Evolutionary conservation across 768 basidiomycete species (phyloP), one percentile per base, ranked within the genome.

Genomic region (Tulasnella sp.): DNA sequence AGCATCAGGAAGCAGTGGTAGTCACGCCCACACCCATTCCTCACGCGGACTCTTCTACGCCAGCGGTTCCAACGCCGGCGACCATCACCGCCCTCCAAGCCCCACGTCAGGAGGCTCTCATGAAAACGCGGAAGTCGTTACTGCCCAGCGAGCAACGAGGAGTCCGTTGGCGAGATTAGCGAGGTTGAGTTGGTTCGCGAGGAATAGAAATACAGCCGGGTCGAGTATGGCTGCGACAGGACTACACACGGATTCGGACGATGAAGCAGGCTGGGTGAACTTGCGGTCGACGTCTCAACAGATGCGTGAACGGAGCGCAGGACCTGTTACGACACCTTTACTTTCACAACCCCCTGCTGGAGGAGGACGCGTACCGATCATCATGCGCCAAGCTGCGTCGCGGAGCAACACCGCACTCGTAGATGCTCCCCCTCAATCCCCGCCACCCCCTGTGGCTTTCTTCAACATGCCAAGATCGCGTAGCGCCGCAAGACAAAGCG

Each of bases 141-240:
- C 78, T 39, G 78, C 78, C 18, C 78, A 79, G 42, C 68, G 78
- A 2, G 78, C 71, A 46, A 79, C 78, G 19, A 74, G 78, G 34
- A 44, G 68, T 31, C 78, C 78, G 10, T 38, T 79, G 19, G 68
- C 71, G 21, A 44, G 71, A n/a, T 46, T 79, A n/a, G 78, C 71
- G 18, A 42, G 78, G 40, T 31, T 79, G 27, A 79, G 78, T 21
- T 79, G 78, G 78, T 74, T 79, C 34, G 71, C 71, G 14, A 27
- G 71, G 36, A 74, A 48, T 38, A 40, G 68, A 34, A 74, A 52
- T 48, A 48, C 71, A 31, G 21, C 36, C 24, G 36, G 71, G 1
- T 24, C 71, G 36, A 48, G 71, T 34, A 44, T 74, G 71, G 78
- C 42, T 48, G 40, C 68, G 7, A 16, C 71, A 34, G 68, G 68